phyloP scores from a whole-genome alignment of 441 rosid genomes.

The Populus hybrid region DNA sequence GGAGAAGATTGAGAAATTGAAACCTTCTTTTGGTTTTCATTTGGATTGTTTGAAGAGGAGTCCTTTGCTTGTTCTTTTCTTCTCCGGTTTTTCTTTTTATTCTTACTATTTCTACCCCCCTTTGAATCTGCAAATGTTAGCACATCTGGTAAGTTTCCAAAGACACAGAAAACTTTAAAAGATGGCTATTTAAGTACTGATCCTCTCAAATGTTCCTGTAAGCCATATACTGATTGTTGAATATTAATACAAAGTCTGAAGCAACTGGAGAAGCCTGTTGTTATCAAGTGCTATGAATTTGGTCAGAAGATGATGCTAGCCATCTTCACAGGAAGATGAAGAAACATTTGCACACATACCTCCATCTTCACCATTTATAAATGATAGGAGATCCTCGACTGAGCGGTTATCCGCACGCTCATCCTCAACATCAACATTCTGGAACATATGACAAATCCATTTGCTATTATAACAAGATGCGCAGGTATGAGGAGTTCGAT shows the following conservation, averaged over 20 bases:
- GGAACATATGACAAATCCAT: too few relatives aligned
- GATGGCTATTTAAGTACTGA: neutral
- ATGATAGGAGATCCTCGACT: too few relatives aligned
- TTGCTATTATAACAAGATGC: too few relatives aligned
- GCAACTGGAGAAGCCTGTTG: conserved; percentile 1
- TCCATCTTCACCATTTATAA: conserved; percentile 20
- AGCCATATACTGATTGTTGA: neutral
- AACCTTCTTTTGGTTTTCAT: conserved; percentile 44
- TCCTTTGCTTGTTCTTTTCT: conserved; percentile 35
- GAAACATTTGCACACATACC: conserved; percentile 30
- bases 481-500: too few relatives aligned
- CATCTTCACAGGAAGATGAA: neutral
- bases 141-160: conserved; percentile 1
- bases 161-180: neutral
- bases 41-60: conserved; percentile 29
- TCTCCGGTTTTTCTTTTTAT: conserved; percentile 53
- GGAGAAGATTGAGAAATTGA: conserved; percentile 5
- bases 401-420: too few relatives aligned
- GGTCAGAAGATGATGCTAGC: neutral
- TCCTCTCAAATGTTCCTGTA: conserved; percentile 1
- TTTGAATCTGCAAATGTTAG: conserved; percentile 63
- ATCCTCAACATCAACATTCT: too few relatives aligned
- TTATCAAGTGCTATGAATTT: neutral
- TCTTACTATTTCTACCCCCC: conserved; percentile 56
- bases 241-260: conserved; percentile 2